Base-by-base conservation (phyloP, 345 rosid species). In the Gossypium anomalum region DNA sequence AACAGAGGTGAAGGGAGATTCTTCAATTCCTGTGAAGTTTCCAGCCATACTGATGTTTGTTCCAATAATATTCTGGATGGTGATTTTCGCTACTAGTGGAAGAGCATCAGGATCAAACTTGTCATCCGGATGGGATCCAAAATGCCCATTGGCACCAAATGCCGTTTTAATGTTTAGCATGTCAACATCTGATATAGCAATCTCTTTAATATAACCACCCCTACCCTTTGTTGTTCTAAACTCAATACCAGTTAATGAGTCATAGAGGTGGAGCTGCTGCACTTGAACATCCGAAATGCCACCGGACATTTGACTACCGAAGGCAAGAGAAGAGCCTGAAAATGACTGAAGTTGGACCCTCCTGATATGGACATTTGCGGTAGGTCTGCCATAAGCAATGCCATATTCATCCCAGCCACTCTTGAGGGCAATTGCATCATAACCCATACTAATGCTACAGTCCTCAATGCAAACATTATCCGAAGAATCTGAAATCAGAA, bases 381-480 rank as follows among this genome's bases (percentile, higher is more conserved):
- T 90, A 15, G 93, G 88, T 72, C 89, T 85, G 25, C 86, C 85
- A 68, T 86, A 94, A 38, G 89, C 80, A 47, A 92, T 92, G 12
- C 98, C 97, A 41, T 94, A 91, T 75, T 91, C 94, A 41, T 94
- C 98, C 98, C 98, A 94, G 45, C 98, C 98, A 74, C 97, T 92
- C 80, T 94, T 94, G 49, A 94, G 89, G 63, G 95, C 63, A 20
- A 94, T 79, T 0, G 97, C 83, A 59, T 94, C 97, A 53, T 94
- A 83, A 20, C 98, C 98, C 63, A 85, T 88, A 52, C 78, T 78
- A 34, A 94, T 85, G 72, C 76, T 86, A 83, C 93, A 88, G 76
- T 87, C 93, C 82, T 94, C 93, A 5, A 94, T 87, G 83, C 99
- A 94, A 29, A 94, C 86, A 61, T 85, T 83, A 75, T 88, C 89